Conservation (phyloP, 2,329 filamentous ascomycete species). For the Ophiostoma montium region DNA sequence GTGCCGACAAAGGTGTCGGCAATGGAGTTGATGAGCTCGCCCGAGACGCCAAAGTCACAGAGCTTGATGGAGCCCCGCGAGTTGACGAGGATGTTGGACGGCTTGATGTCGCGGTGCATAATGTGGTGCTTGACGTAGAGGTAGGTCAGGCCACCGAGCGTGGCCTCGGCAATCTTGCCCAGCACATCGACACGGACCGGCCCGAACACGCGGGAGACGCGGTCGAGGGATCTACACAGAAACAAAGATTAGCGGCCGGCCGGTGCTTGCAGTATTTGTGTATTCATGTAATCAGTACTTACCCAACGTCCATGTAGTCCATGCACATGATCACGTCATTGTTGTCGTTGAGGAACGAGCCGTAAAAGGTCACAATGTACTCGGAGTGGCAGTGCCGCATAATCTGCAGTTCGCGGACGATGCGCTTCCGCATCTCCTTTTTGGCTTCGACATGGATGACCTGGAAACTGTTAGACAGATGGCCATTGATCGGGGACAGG, state of each 20-base stretch:
- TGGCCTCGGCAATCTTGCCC: conserved; percentile 93
- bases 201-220: conserved; percentile 87
- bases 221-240: conserved; percentile 60
- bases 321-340: conserved; percentile 99
- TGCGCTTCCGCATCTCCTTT: conserved; percentile 91
- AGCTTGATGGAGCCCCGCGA: conserved; percentile 90
- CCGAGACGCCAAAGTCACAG: conserved; percentile 97
- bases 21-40: conserved; percentile 93
- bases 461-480: conserved; percentile 29
- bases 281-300: conserved; percentile 24
- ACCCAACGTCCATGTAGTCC: conserved; percentile 99
- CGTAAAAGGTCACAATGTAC: conserved; percentile 95
- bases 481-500: neutral
- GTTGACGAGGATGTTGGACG: conserved; percentile 94
- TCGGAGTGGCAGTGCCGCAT: conserved; percentile 97
- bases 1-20: conserved; percentile 97
- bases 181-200: conserved; percentile 91
- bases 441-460: conserved; percentile 97
- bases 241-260: neutral
- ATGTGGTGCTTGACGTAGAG: conserved; percentile 93
- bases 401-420: conserved; percentile 91
- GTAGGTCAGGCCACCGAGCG: conserved; percentile 84
- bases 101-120: conserved; percentile 98
- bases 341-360: conserved; percentile 89
- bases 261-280: no score